Base-by-base conservation (phyloP, 352 stramenopile genomes). In the Phytophthora vignae region DNA sequence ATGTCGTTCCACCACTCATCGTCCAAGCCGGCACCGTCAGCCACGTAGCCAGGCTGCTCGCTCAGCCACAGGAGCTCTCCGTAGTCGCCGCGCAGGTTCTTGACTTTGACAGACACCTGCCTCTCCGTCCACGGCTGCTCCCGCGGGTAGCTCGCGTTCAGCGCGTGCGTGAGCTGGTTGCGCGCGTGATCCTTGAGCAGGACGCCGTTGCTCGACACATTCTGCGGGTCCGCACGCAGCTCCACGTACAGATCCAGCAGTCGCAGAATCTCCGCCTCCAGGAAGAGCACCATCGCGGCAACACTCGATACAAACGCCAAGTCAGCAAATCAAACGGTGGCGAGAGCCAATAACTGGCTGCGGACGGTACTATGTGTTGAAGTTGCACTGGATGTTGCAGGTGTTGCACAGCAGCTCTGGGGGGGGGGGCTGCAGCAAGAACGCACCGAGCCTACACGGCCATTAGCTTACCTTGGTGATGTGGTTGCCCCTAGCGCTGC, bases 11-110 rank as follows among this genome's bases (percentile, higher is more conserved):
- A 90, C 83, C 83, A 90, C 7, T 81, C 81, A 19, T 86, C 77
- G 15, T 48, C 57, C 67, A 90, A 22, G 1, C 71, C 72, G 31
- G 70, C 64, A 29, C 79, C 78, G 36, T 81, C 71, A 10, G 53
- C 21, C 29, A 70, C 58, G 55, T 84, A 90, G 27, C 82, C 82
- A 68, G 80, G 77, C 49, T 88, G 83, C 38, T 68, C 55, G 10
- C 61, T 69, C 6, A 90, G 71, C 83, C 83, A 90, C 48, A 73
- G 75, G 27, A 83, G 60, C 60, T 87, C 74, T 5, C 67, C 64
- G 74, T 87, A 90, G 22, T 87, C 83, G 50, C 74, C 78, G 66
- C 83, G 83, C 27, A 90, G 59, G 72, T 90, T 90, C 73, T 90
- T 90, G 55, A 88, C 81, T 72, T 90, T 90, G 67, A 88, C 83